Conservation (phyloP, 2,329 filamentous ascomycete genomes). For the Aspergillus costaricaensis region DNA sequence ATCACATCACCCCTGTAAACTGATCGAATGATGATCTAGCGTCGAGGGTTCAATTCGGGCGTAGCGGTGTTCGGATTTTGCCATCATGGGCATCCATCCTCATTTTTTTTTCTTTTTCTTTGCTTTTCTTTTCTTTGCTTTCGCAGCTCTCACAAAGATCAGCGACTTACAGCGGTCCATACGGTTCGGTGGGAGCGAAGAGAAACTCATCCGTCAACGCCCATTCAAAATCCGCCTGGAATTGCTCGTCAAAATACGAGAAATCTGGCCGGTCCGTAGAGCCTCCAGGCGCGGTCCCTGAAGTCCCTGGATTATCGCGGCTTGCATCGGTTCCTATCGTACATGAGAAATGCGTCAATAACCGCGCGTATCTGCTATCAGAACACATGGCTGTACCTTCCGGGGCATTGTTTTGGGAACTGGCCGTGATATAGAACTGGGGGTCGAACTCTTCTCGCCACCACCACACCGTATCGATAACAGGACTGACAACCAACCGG, state of each 20-base stretch:
- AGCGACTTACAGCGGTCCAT: conserved; percentile 25
- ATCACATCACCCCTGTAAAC: neutral
- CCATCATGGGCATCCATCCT: no score
- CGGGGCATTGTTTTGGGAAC: conserved; percentile 15
- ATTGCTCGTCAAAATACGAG: conserved; percentile 38
- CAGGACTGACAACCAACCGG: conserved; percentile 39
- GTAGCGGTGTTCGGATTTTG: neutral
- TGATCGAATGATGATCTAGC: neutral
- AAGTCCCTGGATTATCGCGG: conserved; percentile 5
- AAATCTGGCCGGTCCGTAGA: conserved; percentile 22
- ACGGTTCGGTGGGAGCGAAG: conserved; percentile 28
- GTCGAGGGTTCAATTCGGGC: neutral
- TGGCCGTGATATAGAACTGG: conserved; percentile 20
- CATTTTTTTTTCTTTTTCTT: no score
- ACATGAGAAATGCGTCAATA: neutral
- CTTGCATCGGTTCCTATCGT: conserved; percentile 17
- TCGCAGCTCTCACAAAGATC: neutral
- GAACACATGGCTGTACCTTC: conserved; percentile 18
- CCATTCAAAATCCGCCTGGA: conserved; percentile 44
- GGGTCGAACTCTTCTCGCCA: conserved; percentile 47
- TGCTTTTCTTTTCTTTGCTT: no score
- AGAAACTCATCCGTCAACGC: conserved; percentile 35
- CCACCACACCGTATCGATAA: conserved; percentile 46
- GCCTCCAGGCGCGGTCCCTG: conserved; percentile 7
- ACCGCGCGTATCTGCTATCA: neutral